These are phyloP conservation scores for Claviceps africana DNA, from an alignment of 2,329 filamentous ascomycete genomes.

Conservation along the genomic window DNA sequence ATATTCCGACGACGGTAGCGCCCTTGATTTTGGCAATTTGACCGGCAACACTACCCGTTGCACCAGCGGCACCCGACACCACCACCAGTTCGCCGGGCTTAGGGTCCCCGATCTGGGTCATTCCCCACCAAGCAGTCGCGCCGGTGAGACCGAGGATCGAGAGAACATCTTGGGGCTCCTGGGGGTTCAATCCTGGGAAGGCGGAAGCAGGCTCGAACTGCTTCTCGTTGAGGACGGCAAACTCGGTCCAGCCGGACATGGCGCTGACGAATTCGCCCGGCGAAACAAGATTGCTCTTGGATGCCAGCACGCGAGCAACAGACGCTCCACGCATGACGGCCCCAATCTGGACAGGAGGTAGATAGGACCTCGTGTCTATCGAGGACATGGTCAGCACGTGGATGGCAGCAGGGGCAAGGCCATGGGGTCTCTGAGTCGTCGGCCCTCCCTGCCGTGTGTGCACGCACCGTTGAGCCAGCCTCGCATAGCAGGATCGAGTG, in stretches of 20 bases:
- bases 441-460: neutral
- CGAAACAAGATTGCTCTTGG: slow-evolving; percentile 38
- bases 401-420: neutral
- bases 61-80: slow-evolving; percentile 64
- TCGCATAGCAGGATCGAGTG: slow-evolving; percentile 64
- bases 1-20: slow-evolving; percentile 46
- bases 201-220: slow-evolving; percentile 27
- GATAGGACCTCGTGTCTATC: slow-evolving; percentile 40
- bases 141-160: slow-evolving; percentile 53
- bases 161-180: slow-evolving; percentile 42
- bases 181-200: slow-evolving; percentile 23
- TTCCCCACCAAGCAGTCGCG: slow-evolving; percentile 64
- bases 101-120: slow-evolving; percentile 53
- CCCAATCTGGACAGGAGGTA: slow-evolving; percentile 54
- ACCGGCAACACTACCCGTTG: slow-evolving; percentile 61
- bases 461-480: slow-evolving; percentile 49
- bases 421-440: neutral
- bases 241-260: slow-evolving; percentile 50
- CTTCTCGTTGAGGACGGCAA: slow-evolving; percentile 43
- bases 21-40: slow-evolving; percentile 68
- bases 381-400: neutral
- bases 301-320: slow-evolving; percentile 48
- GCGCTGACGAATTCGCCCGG: slow-evolving; percentile 45
- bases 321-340: slow-evolving; percentile 52
- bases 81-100: slow-evolving; percentile 61